Conservation (phyloP, 495 filamentous ascomycete genomes). For the Niebla homalea region DNA sequence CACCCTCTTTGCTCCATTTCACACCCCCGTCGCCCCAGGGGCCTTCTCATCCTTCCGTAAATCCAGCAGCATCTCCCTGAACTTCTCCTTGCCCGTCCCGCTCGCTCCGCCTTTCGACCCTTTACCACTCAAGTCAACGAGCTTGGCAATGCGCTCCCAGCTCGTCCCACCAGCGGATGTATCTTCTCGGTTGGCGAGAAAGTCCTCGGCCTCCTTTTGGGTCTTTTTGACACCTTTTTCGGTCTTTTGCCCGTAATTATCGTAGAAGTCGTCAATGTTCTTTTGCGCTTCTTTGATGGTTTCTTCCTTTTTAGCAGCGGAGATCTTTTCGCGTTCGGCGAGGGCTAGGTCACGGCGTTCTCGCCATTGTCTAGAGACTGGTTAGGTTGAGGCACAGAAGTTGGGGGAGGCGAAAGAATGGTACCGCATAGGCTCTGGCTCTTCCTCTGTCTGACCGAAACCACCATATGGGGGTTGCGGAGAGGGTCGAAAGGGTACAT, state of each 20-base stretch:
- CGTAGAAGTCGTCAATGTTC: constrained; percentile 97
- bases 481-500: constrained; percentile 55
- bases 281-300: constrained; percentile 74
- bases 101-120: constrained; percentile 68
- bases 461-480: constrained; percentile 32
- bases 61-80: constrained; percentile 79
- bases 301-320: constrained; percentile 60
- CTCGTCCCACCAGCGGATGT: constrained; percentile 87
- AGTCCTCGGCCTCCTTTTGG: constrained; percentile 84
- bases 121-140: constrained; percentile 94
- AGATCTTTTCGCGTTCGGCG: constrained; percentile 63
- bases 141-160: constrained; percentile 95
- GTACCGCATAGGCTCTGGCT: constrained; percentile 73
- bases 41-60: constrained; percentile 91
- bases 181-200: constrained; percentile 76
- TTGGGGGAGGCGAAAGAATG: not conserved
- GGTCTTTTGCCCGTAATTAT: constrained; percentile 95
- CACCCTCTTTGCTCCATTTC: constrained; percentile 2
- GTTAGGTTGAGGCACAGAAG: not conserved
- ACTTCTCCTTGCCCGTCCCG: constrained; percentile 85
- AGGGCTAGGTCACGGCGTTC: constrained; percentile 69
- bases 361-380: constrained; percentile 60
- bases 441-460: constrained; percentile 48
- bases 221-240: constrained; percentile 82
- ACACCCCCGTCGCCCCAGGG: constrained; percentile 63